phyloP scores from a whole-genome alignment of 176 grass and related monocot species.

The Oryza australiensis region DNA sequence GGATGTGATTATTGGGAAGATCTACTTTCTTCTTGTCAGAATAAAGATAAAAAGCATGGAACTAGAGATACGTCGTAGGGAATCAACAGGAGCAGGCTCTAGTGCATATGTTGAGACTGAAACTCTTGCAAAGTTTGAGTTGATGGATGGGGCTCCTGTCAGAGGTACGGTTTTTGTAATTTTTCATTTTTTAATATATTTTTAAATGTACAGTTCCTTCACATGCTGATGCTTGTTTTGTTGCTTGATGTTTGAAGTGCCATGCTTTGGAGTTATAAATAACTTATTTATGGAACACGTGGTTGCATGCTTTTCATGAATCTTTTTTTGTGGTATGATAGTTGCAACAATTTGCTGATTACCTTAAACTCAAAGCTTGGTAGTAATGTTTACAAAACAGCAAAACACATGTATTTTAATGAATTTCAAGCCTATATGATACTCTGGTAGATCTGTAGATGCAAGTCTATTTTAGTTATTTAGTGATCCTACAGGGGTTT shows the following conservation, averaged over 20 bases:
- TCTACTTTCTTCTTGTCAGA: constrained; percentile 97
- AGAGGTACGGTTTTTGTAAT: constrained; percentile 49
- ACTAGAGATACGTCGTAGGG: constrained; percentile 74
- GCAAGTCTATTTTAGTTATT: not conserved
- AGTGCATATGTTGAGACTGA: constrained; percentile 99
- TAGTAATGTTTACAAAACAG: too few species aligned
- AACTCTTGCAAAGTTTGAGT: constrained; percentile 96
- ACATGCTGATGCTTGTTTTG: not conserved
- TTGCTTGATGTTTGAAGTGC: not conserved
- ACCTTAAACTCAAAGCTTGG: too few species aligned
- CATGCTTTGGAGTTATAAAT: not conserved
- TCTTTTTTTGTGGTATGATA: too few species aligned
- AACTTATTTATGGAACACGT: constrained; percentile 1
- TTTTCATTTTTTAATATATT: not conserved
- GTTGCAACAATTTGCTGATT: too few species aligned
- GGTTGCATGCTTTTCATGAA: not conserved
- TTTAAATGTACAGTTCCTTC: not conserved
- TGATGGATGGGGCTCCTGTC: constrained; percentile 99
- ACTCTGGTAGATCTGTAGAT: not conserved
- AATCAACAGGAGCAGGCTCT: constrained; percentile 94
- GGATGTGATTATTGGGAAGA: constrained; percentile 93
- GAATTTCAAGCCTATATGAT: not conserved
- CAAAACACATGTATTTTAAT: not conserved
- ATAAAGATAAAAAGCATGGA: constrained; percentile 99
- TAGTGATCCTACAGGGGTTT: not conserved